Conservation (phyloP, 73 alveolate species). For the Diophrys sp. region DNA sequence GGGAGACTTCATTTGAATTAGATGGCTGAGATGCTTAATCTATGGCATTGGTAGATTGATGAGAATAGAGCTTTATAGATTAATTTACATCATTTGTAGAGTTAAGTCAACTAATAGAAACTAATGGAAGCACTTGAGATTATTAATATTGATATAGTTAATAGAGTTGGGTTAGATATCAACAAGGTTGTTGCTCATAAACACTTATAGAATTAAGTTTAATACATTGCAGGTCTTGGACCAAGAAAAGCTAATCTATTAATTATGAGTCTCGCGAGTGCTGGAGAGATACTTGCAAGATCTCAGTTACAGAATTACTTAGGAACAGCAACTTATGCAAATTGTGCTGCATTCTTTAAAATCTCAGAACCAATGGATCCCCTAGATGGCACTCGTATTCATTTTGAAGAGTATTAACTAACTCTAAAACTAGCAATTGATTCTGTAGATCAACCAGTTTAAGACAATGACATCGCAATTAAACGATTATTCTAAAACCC, state of each 20-base stretch:
- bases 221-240: conserved; percentile 81
- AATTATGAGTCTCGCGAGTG: too few relatives aligned
- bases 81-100: conserved; percentile 51
- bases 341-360: conserved; percentile 38
- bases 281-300: too few relatives aligned
- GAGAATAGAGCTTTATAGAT: conserved; percentile 48
- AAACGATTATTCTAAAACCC: conserved; percentile 63
- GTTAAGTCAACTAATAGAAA: conserved; percentile 31
- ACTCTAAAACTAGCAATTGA: conserved; percentile 69
- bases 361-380: not conserved
- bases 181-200: conserved; percentile 63
- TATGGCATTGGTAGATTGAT: conserved; percentile 49
- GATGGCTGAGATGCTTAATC: conserved; percentile 62
- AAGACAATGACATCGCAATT: conserved; percentile 45
- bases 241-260: conserved; percentile 77
- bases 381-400: conserved; percentile 69
- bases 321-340: conserved; percentile 19
- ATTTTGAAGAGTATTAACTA: conserved; percentile 55
- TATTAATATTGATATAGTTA: conserved; percentile 35
- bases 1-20: conserved; percentile 61
- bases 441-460: conserved; percentile 55
- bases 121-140: conserved; percentile 48
- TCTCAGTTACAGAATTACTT: conserved; percentile 22
- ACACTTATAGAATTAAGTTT: conserved; percentile 68
- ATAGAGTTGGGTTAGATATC: conserved; percentile 69